phyloP scores from a whole-genome alignment of 2,329 filamentous ascomycete genomes.

The Orbilia blumenaviensis region DNA sequence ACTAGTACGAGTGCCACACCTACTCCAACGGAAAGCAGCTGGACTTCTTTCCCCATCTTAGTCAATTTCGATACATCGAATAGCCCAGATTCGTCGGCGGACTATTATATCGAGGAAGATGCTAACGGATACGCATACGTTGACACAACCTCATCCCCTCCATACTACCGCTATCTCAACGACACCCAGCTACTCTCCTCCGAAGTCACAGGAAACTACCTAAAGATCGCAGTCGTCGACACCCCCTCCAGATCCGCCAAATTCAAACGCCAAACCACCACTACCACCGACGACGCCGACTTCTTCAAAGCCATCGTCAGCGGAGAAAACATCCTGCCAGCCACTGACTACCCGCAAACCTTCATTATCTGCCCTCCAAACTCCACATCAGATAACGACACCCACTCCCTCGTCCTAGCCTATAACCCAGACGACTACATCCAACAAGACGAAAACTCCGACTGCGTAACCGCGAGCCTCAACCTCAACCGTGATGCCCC shows the following conservation, averaged over 20 bases:
- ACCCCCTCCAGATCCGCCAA: background rate
- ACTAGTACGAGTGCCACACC: background rate
- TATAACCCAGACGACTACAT: background rate
- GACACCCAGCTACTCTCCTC: background rate
- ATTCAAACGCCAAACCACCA: background rate
- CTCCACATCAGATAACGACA: background rate
- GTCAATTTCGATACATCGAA: background rate
- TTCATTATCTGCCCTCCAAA: constrained; percentile 16
- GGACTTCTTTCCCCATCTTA: constrained; percentile 26
- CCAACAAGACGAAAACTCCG: background rate
- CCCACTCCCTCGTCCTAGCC: constrained; percentile 8
- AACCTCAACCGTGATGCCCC: background rate
- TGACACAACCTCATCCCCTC: background rate
- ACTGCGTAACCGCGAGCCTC: background rate
- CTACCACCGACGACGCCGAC: background rate
- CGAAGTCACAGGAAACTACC: background rate
- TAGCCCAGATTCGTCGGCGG: background rate
- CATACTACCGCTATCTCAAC: constrained; percentile 23
- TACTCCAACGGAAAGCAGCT: background rate
- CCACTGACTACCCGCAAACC: background rate
- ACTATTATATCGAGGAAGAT: constrained; percentile 19
- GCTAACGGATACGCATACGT: background rate
- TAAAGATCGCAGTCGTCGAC: background rate
- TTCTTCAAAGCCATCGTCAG: constrained; percentile 4
- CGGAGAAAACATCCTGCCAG: background rate